These are phyloP conservation scores for Capsicum chinense DNA, from an alignment of 257 asterid species.

Conservation along the genomic window DNA sequence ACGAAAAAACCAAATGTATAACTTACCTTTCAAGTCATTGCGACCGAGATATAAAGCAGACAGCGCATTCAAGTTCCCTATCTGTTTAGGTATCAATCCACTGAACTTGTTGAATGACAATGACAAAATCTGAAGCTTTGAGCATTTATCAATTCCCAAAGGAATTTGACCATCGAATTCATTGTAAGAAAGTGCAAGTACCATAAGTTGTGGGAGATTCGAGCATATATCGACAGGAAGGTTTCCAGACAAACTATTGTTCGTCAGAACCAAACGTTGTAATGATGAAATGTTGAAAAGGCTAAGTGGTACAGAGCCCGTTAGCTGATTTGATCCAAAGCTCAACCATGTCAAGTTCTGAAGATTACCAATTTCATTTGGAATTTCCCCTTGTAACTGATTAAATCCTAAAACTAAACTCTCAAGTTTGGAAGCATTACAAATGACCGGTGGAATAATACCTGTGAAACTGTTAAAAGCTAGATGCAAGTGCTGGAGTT, in stretches of 20 bases:
- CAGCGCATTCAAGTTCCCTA: neutral
- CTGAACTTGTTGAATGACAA: constrained; percentile 11
- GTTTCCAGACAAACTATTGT: constrained; percentile 26
- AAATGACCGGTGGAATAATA: constrained; percentile 33
- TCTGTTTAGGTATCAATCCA: constrained; percentile 3
- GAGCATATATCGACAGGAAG: constrained; percentile 25
- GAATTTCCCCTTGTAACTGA: constrained; percentile 28
- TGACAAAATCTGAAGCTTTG: constrained; percentile 21
- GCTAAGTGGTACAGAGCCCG: constrained; percentile 32
- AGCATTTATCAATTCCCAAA: neutral
- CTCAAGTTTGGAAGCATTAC: constrained; percentile 30
- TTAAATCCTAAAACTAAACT: constrained; percentile 28
- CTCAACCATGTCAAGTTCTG: constrained; percentile 23
- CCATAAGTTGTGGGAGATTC: neutral
- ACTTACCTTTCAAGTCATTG: neutral
- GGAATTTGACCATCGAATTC: constrained; percentile 26
- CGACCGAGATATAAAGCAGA: constrained; percentile 7
- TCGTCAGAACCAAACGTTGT: neutral
- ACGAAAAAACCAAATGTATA: neutral
- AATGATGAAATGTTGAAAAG: constrained; percentile 32
- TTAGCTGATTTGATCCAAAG: constrained; percentile 35
- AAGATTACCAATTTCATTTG: constrained; percentile 31
- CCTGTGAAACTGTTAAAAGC: constrained; percentile 33
- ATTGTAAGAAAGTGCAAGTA: constrained; percentile 21
- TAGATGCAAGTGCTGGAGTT: constrained; percentile 31